Percentiles rank a stretch among this genome's conserved stretches.
Evolutionary conservation across 2,329 filamentous ascomycete genomes (phyloP).

Genomic region (Colletotrichum tropicale): DNA sequence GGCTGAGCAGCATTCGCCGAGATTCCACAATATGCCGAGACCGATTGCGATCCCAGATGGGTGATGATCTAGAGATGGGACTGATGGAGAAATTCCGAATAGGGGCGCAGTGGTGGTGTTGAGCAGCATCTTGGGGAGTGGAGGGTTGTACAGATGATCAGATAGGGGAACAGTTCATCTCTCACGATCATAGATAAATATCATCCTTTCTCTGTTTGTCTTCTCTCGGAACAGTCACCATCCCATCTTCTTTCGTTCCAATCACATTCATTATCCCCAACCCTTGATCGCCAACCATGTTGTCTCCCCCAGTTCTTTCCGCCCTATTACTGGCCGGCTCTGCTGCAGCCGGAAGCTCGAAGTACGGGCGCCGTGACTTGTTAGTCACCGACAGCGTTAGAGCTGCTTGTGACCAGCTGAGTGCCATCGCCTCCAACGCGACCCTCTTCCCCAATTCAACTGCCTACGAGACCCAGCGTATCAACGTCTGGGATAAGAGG

Average conservation of each 20-base stretch:
- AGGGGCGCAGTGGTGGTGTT: neutral
- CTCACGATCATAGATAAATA: neutral
- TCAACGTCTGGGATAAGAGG: constrained; percentile 7
- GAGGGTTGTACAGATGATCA: neutral
- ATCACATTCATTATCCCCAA: neutral
- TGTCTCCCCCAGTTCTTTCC: constrained; percentile 32
- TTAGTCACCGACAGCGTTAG: neutral
- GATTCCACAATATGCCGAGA: neutral
- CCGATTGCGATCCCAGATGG: neutral
- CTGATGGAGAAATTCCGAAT: neutral
- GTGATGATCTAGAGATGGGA: neutral
- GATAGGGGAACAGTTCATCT: neutral
- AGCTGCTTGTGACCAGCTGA: neutral
- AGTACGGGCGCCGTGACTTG: neutral
- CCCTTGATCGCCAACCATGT: neutral
- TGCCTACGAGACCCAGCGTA: neutral
- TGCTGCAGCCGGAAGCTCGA: neutral
- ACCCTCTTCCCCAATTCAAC: neutral
- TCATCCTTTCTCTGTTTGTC: neutral
- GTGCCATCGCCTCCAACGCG: neutral
- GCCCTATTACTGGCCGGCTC: neutral
- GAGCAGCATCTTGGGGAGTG: neutral
- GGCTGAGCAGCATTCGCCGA: neutral
- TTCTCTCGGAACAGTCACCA: neutral
- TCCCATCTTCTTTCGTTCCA: neutral